Conservation (phyloP, 192 early-diverging fungal genomes). For the Cetraspora pellucida region DNA sequence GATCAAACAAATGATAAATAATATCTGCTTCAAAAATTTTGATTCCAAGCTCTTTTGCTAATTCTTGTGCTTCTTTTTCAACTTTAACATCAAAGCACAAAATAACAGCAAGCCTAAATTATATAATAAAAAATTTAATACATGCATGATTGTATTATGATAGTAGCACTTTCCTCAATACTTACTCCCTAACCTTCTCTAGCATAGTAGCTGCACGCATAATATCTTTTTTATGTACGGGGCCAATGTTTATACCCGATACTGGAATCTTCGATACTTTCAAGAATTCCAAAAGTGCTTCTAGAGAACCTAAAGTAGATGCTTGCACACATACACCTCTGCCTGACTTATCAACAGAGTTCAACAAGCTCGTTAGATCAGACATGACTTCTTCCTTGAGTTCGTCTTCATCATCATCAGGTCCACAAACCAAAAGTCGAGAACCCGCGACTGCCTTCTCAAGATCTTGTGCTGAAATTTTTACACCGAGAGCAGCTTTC, state of each 20-base stretch:
- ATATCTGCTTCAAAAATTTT: constrained; percentile 96
- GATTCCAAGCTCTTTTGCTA: constrained; percentile 90
- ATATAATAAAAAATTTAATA: constrained; percentile 37
- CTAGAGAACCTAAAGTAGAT: constrained; percentile 95
- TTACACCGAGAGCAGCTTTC: constrained; percentile 96
- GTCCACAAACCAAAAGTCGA: constrained; percentile 86
- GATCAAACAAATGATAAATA: constrained; percentile 98
- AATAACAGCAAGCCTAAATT: constrained; percentile 63
- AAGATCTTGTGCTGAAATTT: constrained; percentile 91
- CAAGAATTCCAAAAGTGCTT: constrained; percentile 95
- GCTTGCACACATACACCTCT: constrained; percentile 98
- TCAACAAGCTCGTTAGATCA: constrained; percentile 78
- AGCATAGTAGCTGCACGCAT: constrained; percentile 90
- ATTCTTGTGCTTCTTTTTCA: constrained; percentile 84
- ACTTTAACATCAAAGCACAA: constrained; percentile 92
- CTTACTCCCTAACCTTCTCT: constrained; percentile 80
- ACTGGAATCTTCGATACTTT: constrained; percentile 92
- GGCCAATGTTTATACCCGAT: constrained; percentile 94
- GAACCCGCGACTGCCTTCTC: constrained; percentile 98
- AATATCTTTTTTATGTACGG: constrained; percentile 97
- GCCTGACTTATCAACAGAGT: constrained; percentile 79
- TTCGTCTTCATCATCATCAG: constrained; percentile 96
- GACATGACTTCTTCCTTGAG: constrained; percentile 93
- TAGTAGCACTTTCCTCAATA: background rate
- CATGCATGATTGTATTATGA: no score